Evolutionary conservation across 2,329 filamentous ascomycete genomes (phyloP), one percentile per base, ranked within the genome.

Genomic region (Colletotrichum endophyticum): DNA sequence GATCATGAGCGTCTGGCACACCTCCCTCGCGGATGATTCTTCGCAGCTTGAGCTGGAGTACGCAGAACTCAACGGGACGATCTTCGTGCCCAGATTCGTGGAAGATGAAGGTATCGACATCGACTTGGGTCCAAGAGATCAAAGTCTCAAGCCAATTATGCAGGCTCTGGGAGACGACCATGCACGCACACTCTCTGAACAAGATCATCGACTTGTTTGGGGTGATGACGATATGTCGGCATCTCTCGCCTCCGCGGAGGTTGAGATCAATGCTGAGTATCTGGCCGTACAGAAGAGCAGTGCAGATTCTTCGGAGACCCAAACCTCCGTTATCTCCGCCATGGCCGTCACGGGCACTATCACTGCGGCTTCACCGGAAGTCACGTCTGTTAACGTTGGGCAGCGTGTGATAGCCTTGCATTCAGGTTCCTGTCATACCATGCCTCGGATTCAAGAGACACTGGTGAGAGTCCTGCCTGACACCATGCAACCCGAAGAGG

Each of bases 51-150:
- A 79, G 34, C 68, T 75, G 39, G 78, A 79, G n/a, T 78, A 75
- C 16, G 70, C 67, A 3, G 78, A 78, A 32, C n/a, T 25, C 8
- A 53, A 77, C 7, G 78, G 77, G 12, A 3, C 49, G 6, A 27
- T 79, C n/a, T 70, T 68, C 13, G 56, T 78, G 16, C 75, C 77
- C 16, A 59, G 77, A 15, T 77, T 77, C 8, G 27, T 62, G 15
- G 76, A 76, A 30, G 69, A 76, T 27, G 30, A 68, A 16, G 73
- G 67, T 6, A 64, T 74, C 15, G 77, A 78, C 39, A 69, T 53
- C 1, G 22, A 63, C 15, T 44, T 73, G 6, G n/a, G 9, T 7
- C 16, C 5, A 5, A 9, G 28, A 5, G 56, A 34, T 7, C 53
- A 15, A 12, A 8, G 16, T 8, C 53, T 63, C 4, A 53, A 36